A percentile compares a stretch with the other conserved stretches of the same genome.
These are phyloP conservation scores for Brachypodium distachyon DNA, from an alignment of 202 grass and related monocot species.

Conservation along the genomic window DNA sequence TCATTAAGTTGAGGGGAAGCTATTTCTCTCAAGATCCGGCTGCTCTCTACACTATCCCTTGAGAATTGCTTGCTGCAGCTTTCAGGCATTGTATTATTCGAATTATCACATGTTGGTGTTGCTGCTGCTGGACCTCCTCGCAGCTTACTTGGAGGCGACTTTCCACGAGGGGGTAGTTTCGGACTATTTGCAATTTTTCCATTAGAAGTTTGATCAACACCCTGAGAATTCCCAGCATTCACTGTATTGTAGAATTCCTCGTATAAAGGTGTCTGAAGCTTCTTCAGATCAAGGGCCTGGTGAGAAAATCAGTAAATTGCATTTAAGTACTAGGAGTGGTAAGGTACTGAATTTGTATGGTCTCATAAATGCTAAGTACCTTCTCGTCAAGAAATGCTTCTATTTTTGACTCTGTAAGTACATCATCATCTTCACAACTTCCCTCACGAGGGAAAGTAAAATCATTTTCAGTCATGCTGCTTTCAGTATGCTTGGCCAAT, in stretches of 20 bases:
- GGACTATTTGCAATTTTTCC: conserved; percentile 46
- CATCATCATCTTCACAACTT: conserved; percentile 73
- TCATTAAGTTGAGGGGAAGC: conserved; percentile 68
- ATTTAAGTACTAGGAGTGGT: conserved; percentile 9
- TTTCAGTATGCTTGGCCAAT: conserved; percentile 34
- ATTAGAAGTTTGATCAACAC: conserved; percentile 48
- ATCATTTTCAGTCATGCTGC: conserved; percentile 37
- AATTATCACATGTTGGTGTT: conserved; percentile 33
- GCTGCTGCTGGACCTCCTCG: conserved; percentile 24
- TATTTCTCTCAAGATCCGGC: conserved; percentile 72
- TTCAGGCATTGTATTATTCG: conserved; percentile 43
- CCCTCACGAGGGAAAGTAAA: conserved; percentile 64
- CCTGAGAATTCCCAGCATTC: conserved; percentile 47
- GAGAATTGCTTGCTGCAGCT: conserved; percentile 60
- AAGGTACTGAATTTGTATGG: conserved; percentile 5
- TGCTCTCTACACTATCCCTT: conserved; percentile 38
- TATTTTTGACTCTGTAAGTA: conserved; percentile 90
- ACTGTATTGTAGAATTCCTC: conserved; percentile 92
- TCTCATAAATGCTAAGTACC: conserved; percentile 38
- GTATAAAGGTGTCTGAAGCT: conserved; percentile 91
- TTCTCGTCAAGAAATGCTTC: conserved; percentile 94
- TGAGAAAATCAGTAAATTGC: conserved; percentile 2
- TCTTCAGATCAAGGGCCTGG: conserved; percentile 96
- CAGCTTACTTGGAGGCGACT: conserved; percentile 57
- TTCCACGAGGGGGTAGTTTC: conserved; percentile 60